These are phyloP conservation scores for Mangifera indica DNA, from an alignment of 345 rosid species.

Conservation along the genomic window DNA sequence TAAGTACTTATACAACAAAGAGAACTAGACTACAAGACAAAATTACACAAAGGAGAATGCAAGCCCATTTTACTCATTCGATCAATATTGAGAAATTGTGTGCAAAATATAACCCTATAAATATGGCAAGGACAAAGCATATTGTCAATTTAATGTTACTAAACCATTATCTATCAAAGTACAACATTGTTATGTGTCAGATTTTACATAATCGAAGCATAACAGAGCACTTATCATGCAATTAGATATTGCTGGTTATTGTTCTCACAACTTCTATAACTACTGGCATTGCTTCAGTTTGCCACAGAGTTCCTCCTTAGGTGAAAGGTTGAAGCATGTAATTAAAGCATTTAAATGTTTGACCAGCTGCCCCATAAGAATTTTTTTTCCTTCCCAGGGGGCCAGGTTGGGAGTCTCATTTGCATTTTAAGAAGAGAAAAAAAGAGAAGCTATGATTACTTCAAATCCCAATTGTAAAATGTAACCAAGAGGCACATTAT, in stretches of 20 bases:
- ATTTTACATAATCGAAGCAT: constrained; percentile 4
- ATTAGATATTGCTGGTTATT: neutral
- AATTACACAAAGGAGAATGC: neutral
- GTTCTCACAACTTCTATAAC: neutral
- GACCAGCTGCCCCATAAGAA: neutral
- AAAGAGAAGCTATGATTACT: neutral
- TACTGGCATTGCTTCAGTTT: neutral
- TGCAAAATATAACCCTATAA: neutral
- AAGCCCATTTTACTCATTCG: constrained; percentile 1
- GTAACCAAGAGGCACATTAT: neutral
- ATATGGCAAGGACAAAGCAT: constrained; percentile 3
- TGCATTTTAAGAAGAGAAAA: constrained; percentile 2
- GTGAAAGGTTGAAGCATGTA: neutral
- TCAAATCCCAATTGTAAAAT: constrained; percentile 1
- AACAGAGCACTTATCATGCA: neutral
- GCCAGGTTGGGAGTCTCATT: neutral
- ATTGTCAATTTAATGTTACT: neutral
- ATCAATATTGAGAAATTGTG: neutral
- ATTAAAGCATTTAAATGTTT: neutral
- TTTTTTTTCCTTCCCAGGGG: neutral
- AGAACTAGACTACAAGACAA: neutral
- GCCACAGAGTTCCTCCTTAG: neutral
- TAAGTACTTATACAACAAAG: constrained; percentile 7
- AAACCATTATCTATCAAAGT: neutral
- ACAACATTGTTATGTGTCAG: neutral